Evolutionary conservation across 352 stramenopile species (phyloP), one percentile per base, ranked within the genome.

Genomic region (Phytophthora foliorum): DNA sequence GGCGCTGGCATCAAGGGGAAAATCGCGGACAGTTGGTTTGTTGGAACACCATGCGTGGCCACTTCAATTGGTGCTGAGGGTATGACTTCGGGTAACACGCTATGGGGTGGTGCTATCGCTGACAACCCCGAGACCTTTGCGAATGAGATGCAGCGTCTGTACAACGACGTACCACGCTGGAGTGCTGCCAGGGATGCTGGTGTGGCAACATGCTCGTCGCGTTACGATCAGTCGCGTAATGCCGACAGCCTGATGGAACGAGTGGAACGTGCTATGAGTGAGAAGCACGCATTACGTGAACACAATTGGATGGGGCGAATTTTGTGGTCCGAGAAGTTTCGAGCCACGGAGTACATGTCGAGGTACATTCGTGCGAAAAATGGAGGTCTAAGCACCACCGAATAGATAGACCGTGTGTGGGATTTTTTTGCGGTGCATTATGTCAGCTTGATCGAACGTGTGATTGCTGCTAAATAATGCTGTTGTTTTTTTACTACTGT

Each of bases 1-100:
- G 95, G 95, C 27, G 94, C 94, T 2, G 95, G 95, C 2, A 97
- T 98, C 63, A 98, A 98, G 70, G 95, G 95, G 21, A 98, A 98
- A 71, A 98, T 98, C 59, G 82, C 94, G 2, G 94, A 98, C 67
- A 91, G 91, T 66, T 98, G 95, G 95, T 88, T 85, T 32, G 84
- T 84, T 55, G 92, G 93, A 5, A 95, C 92, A 38, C 95, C 95
- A 1, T 97, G 96, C 14, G 86, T 98, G 5, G 88, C 88, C 4
- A 98, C 94, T 9, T 84, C 82, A 0, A 88, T 98, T 44, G 95
- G 94, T 4, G 80, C 86, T 2, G 95, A 99, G 63, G 94, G 92
- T 9, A 97, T 97, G 79, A 56, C 67, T 27, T 64, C 57, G 8
- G 34, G 39, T 17, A n/a, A 14, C 36, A 57, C 6, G 7, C 22